Conservation (phyloP, 2,329 filamentous ascomycete species). For the Chaetomium globosum region DNA sequence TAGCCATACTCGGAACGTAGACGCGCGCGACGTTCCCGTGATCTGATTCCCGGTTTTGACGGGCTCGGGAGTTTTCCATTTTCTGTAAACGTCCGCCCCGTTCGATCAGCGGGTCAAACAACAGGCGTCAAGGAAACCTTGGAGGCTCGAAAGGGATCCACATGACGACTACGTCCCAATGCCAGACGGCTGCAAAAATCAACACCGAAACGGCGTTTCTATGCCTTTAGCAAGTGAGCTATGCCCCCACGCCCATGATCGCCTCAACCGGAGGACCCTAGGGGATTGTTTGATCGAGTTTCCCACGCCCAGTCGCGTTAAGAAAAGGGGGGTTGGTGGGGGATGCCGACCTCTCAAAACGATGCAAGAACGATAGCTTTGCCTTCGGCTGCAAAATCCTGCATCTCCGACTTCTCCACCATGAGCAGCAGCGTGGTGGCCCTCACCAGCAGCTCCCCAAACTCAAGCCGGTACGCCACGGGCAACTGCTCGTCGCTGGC, state of each 20-base stretch:
- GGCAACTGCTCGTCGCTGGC: slow-evolving; percentile 64
- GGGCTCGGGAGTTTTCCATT: background rate
- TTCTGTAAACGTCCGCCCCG: background rate
- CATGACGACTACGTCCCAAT: background rate
- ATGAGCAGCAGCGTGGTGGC: slow-evolving; percentile 65
- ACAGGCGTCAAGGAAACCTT: background rate
- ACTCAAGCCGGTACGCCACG: slow-evolving; percentile 70
- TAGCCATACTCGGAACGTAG: background rate
- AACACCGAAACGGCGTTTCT: slow-evolving; percentile 7
- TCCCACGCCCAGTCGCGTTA: background rate
- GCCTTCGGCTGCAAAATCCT: slow-evolving; percentile 62
- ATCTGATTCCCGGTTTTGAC: background rate
- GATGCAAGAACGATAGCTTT: slow-evolving; percentile 69
- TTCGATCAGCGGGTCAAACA: slow-evolving; percentile 17
- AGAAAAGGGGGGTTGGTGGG: background rate
- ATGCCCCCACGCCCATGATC: background rate
- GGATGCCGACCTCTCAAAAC: slow-evolving; percentile 30
- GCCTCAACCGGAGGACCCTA: background rate
- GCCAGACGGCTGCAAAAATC: background rate
- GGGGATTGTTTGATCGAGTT: background rate
- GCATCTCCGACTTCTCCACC: slow-evolving; percentile 65
- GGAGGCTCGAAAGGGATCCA: background rate
- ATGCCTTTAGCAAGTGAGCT: background rate
- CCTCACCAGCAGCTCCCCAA: slow-evolving; percentile 70
- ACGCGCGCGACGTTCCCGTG: background rate